Evolutionary conservation across 2,329 filamentous ascomycete genomes (phyloP).

Genomic region (Cordyceps farinosa): DNA sequence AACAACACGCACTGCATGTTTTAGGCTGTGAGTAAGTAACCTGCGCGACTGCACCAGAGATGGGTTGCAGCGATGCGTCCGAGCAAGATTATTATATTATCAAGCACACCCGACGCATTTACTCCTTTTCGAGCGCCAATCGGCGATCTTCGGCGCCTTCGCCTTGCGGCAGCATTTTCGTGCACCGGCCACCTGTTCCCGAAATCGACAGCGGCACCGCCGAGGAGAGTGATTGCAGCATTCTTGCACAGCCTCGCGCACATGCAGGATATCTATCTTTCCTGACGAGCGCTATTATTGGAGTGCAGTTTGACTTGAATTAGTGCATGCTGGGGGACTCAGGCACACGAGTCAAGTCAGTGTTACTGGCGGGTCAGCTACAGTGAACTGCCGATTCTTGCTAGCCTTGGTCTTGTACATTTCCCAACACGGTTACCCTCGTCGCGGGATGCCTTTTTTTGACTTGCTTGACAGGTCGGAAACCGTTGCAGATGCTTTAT

Average conservation of each 20-base stretch:
- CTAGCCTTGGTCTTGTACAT: neutral
- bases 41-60: too few species aligned
- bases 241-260: neutral
- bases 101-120: neutral
- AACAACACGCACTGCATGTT: neutral
- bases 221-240: neutral
- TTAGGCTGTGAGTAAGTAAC: neutral
- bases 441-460: neutral
- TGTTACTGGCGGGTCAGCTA: neutral
- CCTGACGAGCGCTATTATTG: neutral
- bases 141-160: neutral
- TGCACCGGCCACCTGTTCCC: neutral
- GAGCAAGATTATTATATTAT: neutral
- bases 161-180: neutral
- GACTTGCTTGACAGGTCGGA: neutral
- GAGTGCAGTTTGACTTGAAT: neutral
- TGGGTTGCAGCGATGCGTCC: neutral
- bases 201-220: neutral
- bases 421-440: neutral
- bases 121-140: neutral
- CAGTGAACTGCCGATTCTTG: slow-evolving; percentile 3
- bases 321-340: neutral
- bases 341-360: neutral
- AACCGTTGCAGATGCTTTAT: slow-evolving; percentile 2
- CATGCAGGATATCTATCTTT: neutral